Conservation (phyloP, 139 green algal species). For the Chlamydomonas asymmetrica region DNA sequence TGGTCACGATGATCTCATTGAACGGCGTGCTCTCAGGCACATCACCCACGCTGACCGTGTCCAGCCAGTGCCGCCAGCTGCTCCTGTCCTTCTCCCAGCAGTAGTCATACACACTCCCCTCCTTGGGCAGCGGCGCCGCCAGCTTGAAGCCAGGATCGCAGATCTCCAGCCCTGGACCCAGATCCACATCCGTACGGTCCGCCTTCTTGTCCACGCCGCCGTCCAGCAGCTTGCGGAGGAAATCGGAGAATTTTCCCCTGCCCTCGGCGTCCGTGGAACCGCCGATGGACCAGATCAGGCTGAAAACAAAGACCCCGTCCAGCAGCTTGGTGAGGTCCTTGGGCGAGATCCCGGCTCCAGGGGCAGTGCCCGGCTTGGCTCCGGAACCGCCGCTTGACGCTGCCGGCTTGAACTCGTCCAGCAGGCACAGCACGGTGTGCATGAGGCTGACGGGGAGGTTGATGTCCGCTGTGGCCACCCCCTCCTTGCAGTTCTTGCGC, state of each 20-base stretch:
- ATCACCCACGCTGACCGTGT: constrained; percentile 21
- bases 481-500: constrained; percentile 61
- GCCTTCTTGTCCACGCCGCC: constrained; percentile 38
- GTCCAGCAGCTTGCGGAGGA: constrained; percentile 60
- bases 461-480: constrained; percentile 63
- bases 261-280: constrained; percentile 52
- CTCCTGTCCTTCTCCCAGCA: constrained; percentile 54
- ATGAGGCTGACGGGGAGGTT: constrained; percentile 56
- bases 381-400: background rate
- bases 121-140: constrained; percentile 38
- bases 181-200: constrained; percentile 61
- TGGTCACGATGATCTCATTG: constrained; percentile 67
- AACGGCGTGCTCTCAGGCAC: constrained; percentile 38
- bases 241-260: constrained; percentile 53
- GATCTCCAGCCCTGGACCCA: constrained; percentile 69
- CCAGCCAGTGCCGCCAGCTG: constrained; percentile 64
- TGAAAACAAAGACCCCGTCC: constrained; percentile 67
- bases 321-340: constrained; percentile 50
- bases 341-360: background rate
- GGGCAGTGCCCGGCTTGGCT: background rate
- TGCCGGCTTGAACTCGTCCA: constrained; percentile 53
- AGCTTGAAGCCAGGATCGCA: constrained; percentile 54
- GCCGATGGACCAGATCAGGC: constrained; percentile 36
- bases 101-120: constrained; percentile 68
- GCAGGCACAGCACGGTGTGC: constrained; percentile 40